Evolutionary conservation across 163 green algal genomes (phyloP).

Genomic region (Volvox carteri): DNA sequence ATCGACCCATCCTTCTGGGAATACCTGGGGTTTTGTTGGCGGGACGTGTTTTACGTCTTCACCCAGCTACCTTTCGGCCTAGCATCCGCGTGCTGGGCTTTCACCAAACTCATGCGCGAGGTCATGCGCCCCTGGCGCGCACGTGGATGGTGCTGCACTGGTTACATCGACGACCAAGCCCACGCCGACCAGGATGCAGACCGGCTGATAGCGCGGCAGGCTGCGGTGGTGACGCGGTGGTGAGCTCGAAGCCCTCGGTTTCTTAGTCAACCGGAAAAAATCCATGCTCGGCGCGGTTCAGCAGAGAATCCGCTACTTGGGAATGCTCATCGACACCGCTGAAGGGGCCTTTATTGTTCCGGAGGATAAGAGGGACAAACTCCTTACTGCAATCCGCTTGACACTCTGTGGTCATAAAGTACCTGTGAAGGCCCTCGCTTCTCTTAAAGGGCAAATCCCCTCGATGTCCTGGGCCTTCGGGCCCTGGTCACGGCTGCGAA

Average conservation of each 20-base stretch:
- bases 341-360: too few relatives aligned
- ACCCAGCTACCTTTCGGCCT: constrained; percentile 47
- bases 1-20: neutral
- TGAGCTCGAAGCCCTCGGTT: neutral
- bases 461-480: too few relatives aligned
- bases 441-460: too few relatives aligned
- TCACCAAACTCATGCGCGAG: constrained; percentile 46
- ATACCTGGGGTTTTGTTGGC: constrained; percentile 15
- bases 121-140: constrained; percentile 1
- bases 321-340: too few relatives aligned
- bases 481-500: too few relatives aligned
- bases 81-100: constrained; percentile 33
- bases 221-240: neutral
- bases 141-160: neutral
- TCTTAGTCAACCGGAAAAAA: too few relatives aligned
- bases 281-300: too few relatives aligned
- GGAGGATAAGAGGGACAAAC: too few relatives aligned
- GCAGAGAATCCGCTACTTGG: too few relatives aligned
- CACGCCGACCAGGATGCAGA: neutral
- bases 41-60: neutral
- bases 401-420: too few relatives aligned
- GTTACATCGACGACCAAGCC: constrained; percentile 20
- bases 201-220: neutral
- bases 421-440: too few relatives aligned
- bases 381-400: too few relatives aligned